Base-by-base conservation (phyloP, 1,284 basidiomycete species). In the Melanopsichium pennsylvanicum region DNA sequence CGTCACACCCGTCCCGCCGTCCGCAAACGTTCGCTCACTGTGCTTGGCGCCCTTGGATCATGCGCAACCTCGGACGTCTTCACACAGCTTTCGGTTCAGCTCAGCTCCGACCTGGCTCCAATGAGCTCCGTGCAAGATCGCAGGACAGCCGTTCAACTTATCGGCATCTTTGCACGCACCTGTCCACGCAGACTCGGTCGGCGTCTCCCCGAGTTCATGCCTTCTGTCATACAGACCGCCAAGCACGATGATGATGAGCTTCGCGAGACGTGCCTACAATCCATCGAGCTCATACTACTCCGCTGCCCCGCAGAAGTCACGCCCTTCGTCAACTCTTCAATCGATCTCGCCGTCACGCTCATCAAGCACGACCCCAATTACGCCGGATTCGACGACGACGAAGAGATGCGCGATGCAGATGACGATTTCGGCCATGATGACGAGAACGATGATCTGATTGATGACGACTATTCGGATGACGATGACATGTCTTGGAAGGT, bases 401-500 rank as follows among this genome's bases (percentile, higher is more conserved):
- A 90, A 58, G 90, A 79, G 36, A 82, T 77, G 35, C 79, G 80
- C 16, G 71, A 74, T 34, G 61, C 56, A 13, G 72, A 74, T 11
- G 59, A 60, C 18, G 66, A 48, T 33, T 60, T 66, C 18, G 70
- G 50, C 21, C 51, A 60, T 0, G 48, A 56, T 5, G 54, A 63
- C 7, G 52, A 63, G 9, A 68, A 75, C 19, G 89, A 88, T 16
- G 90, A 91, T 70, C 88, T 90, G 15, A 35, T 74, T 29, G 59
- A 70, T 41, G 73, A 78, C 18, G 66, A 70, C 29, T 97, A 97
- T 81, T 93, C 92, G 7, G 95, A 99, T 74, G 95, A 98, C 70
- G 96, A 98, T 79, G 96, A 98, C 79, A 90, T 92, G n/a, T 97
- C 94, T 0, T 98, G 97, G 87, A 97, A 97, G 83, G 93, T 97